These are phyloP conservation scores for Tetradesmus obliquus DNA, from an alignment of 139 green algal species.

Conservation along the genomic window DNA sequence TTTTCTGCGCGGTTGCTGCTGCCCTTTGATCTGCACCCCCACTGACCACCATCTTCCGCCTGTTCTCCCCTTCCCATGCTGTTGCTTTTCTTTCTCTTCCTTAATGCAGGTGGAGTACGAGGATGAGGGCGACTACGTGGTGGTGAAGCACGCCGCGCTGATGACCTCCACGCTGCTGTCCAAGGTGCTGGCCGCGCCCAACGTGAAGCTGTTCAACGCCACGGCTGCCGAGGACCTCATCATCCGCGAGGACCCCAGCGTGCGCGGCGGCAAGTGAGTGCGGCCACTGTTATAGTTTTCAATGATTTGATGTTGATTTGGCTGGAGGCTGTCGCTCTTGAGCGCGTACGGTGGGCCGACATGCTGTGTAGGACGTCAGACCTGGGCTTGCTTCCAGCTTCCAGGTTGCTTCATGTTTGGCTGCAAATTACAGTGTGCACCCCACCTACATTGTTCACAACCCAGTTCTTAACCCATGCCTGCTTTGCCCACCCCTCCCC, in stretches of 20 bases:
- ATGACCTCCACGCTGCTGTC: slow-evolving; percentile 95
- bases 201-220: slow-evolving; percentile 99
- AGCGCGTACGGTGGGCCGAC: no score
- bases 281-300: no score
- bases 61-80: background rate
- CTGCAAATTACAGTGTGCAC: background rate
- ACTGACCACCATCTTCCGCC: no score
- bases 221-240: slow-evolving; percentile 85
- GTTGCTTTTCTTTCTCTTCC: background rate
- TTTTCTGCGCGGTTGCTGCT: background rate
- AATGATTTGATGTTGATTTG: no score
- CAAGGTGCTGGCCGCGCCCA: slow-evolving; percentile 91
- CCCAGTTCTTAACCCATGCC: background rate
- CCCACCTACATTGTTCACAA: background rate
- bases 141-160: slow-evolving; percentile 96
- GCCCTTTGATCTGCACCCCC: background rate
- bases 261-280: slow-evolving; percentile 34
- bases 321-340: no score
- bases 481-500: background rate
- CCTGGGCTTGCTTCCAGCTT: no score
- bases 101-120: slow-evolving; percentile 80
- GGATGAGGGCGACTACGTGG: slow-evolving; percentile 95
- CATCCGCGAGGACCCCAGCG: slow-evolving; percentile 58
- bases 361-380: no score
- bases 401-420: no score